Evolutionary conservation across 139 green algal genomes (phyloP).

Genomic region (Edaphochlamys debaryana): DNA sequence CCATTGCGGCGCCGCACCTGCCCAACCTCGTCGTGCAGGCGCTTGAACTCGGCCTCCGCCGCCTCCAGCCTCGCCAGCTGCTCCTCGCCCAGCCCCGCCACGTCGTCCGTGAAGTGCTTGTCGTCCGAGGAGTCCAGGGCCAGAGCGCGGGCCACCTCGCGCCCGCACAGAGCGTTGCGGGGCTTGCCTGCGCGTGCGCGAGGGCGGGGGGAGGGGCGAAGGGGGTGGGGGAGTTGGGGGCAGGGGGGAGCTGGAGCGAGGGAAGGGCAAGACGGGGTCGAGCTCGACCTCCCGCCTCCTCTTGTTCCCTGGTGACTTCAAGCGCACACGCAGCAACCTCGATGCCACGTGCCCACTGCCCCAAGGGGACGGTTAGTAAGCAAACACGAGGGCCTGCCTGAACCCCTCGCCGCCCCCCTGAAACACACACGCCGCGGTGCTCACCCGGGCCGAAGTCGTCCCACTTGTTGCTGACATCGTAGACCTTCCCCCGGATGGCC

Average conservation of each 20-base stretch:
- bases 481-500: constrained; percentile 73
- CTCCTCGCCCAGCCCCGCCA: constrained; percentile 4
- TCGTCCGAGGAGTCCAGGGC: constrained; percentile 59
- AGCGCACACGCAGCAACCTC: too few species aligned
- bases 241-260: too few species aligned
- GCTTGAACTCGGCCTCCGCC: constrained; percentile 62
- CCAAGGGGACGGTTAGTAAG: too few species aligned
- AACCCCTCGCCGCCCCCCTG: too few species aligned
- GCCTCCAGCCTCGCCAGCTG: constrained; percentile 61
- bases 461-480: constrained; percentile 73
- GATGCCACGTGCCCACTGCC: too few species aligned
- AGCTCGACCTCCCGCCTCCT: too few species aligned
- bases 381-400: too few species aligned
- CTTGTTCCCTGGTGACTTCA: too few species aligned
- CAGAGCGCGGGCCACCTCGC: constrained; percentile 71
- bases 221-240: too few species aligned
- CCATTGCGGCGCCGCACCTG: constrained; percentile 46
- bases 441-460: constrained; percentile 82
- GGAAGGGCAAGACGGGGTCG: too few species aligned
- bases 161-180: constrained; percentile 67
- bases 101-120: constrained; percentile 36
- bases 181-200: constrained; percentile 55
- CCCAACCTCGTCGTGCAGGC: constrained; percentile 68
- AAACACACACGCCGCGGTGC: background rate
- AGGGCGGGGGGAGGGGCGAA: too few species aligned